phyloP scores from a whole-genome alignment of 192 early-diverging fungal genomes.

The Podila horticola region DNA sequence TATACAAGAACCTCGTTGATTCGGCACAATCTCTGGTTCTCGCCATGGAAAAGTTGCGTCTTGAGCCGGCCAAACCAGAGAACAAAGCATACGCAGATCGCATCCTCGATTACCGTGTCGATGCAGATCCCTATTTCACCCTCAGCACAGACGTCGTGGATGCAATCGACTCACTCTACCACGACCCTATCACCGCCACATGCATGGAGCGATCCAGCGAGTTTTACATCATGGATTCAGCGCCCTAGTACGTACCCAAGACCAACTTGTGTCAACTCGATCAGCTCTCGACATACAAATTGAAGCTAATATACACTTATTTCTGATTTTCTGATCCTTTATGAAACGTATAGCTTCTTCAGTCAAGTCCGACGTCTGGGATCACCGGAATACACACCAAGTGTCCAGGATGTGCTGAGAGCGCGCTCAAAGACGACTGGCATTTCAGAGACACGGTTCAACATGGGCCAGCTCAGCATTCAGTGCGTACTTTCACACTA shows the following conservation, averaged over 20 bases:
- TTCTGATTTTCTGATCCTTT: not conserved
- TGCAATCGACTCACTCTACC: constrained; percentile 77
- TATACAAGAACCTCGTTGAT: constrained; percentile 90
- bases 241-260: constrained; percentile 76
- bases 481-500: constrained; percentile 68
- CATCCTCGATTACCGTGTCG: constrained; percentile 58
- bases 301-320: not conserved
- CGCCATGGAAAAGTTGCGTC: constrained; percentile 73
- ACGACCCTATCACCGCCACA: constrained; percentile 72
- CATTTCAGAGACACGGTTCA: constrained; percentile 95
- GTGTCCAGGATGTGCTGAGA: constrained; percentile 92
- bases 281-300: not conserved
- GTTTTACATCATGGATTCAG: constrained; percentile 93
- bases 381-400: constrained; percentile 86
- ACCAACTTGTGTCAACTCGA: too few relatives aligned
- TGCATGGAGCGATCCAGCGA: constrained; percentile 80
- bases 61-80: constrained; percentile 61
- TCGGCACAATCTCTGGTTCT: constrained; percentile 80
- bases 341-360: constrained; percentile 79
- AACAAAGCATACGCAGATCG: constrained; percentile 56
- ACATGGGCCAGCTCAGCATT: constrained; percentile 90
- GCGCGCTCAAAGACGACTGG: constrained; percentile 98
- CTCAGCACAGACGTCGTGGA: constrained; percentile 75
- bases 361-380: constrained; percentile 88
- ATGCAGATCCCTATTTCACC: constrained; percentile 61